Conservation (phyloP, 352 stramenopile species). For the Pythium sukuiense region DNA sequence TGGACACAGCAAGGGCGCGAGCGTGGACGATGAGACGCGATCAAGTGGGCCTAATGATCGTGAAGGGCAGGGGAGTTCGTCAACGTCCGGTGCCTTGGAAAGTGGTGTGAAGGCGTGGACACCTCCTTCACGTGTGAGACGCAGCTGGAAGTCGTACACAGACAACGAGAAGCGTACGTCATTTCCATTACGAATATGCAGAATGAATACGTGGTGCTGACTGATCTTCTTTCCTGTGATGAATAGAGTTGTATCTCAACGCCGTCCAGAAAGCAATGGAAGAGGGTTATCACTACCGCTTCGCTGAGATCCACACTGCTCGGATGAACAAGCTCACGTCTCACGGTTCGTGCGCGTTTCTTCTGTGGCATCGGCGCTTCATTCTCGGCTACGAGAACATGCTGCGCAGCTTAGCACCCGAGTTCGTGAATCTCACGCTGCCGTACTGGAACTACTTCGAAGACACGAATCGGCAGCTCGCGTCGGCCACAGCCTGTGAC, state of each 20-base stretch:
- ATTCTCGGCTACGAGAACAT: slow-evolving; percentile 35
- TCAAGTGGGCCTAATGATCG: no score
- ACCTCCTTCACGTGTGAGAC: slow-evolving; percentile 15
- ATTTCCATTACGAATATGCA: no score
- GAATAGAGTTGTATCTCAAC: slow-evolving; percentile 19
- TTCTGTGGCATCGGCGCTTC: slow-evolving; percentile 30
- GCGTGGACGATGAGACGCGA: neutral
- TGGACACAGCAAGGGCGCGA: neutral
- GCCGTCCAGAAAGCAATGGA: slow-evolving; percentile 28
- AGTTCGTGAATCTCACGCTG: slow-evolving; percentile 26
- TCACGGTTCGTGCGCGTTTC: slow-evolving; percentile 27
- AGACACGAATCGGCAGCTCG: slow-evolving; percentile 24
- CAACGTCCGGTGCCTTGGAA: neutral
- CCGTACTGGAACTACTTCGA: slow-evolving; percentile 32
- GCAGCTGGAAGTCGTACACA: slow-evolving; percentile 21
- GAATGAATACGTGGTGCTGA: no score
- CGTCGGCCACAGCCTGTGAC: slow-evolving; percentile 11
- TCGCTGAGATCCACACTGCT: slow-evolving; percentile 23
- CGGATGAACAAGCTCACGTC: slow-evolving; percentile 19
- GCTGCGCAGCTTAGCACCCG: slow-evolving; percentile 26
- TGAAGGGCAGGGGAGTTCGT: no score
- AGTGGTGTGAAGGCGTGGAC: neutral
- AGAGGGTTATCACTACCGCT: slow-evolving; percentile 25
- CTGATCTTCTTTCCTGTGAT: no score
- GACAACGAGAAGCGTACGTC: slow-evolving; percentile 19